Evolutionary conservation across 2,329 filamentous ascomycete genomes (phyloP).

Genomic region (Dryadomyces quercus-mongolicae): DNA sequence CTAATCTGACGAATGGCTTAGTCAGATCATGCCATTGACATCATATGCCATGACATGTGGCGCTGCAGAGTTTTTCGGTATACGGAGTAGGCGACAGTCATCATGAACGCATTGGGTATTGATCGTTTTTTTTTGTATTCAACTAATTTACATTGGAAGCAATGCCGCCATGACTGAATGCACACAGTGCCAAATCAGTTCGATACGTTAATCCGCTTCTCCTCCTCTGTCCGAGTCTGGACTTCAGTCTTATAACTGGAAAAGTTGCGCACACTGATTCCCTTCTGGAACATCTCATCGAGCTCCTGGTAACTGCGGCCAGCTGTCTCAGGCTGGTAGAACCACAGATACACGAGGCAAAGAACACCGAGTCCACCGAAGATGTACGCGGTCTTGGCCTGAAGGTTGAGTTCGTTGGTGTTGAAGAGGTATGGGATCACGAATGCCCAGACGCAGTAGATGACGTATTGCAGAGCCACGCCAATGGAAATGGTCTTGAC

Average conservation of each 20-base stretch:
- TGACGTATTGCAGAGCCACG: conserved; percentile 18
- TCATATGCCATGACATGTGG: too few relatives aligned
- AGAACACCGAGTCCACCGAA: conserved; percentile 20
- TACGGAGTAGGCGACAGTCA: too few relatives aligned
- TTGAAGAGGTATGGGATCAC: conserved; percentile 13
- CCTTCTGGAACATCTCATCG: conserved; percentile 26
- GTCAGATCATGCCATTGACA: too few relatives aligned
- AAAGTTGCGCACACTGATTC: conserved; percentile 12
- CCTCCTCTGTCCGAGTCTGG: not conserved
- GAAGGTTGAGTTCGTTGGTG: conserved; percentile 16
- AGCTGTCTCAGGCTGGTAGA: conserved; percentile 32
- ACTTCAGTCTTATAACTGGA: conserved; percentile 4
- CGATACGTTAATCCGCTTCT: not conserved
- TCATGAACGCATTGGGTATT: too few relatives aligned
- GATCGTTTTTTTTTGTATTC: too few relatives aligned
- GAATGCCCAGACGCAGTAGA: conserved; percentile 10
- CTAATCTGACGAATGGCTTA: too few relatives aligned
- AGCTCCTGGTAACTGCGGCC: conserved; percentile 35
- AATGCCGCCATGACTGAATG: too few relatives aligned
- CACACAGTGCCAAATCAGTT: too few relatives aligned
- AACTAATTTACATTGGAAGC: too few relatives aligned
- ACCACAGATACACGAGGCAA: conserved; percentile 24
- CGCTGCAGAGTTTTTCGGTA: too few relatives aligned
- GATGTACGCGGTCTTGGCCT: conserved; percentile 24
- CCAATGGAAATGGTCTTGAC: conserved; percentile 26